A percentile compares a stretch with the other conserved stretches of the same genome.
Evolutionary conservation across 257 asterid species (phyloP).

Genomic region (Datura wrightii): DNA sequence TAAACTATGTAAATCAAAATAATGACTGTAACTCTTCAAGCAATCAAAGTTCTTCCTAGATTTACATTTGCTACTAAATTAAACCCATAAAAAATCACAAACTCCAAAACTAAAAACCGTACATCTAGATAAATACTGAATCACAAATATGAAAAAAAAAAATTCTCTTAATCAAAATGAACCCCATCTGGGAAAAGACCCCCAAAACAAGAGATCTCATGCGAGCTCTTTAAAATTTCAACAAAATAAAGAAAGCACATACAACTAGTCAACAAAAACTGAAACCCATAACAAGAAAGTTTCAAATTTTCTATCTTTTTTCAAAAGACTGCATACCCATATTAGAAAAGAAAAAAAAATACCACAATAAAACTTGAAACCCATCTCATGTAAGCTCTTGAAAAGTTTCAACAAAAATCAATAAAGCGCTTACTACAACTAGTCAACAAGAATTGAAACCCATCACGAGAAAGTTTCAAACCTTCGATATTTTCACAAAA

Average conservation of each 20-base stretch:
- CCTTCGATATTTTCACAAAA: conserved; percentile 35
- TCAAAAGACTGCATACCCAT: not conserved
- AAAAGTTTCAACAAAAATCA: conserved; percentile 30
- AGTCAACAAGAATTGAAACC: conserved; percentile 20
- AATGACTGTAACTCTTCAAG: not conserved
- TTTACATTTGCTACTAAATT: conserved; percentile 29
- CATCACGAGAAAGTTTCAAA: conserved; percentile 41
- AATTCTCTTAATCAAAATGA: not conserved
- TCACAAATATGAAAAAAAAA: not conserved
- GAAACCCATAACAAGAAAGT: conserved; percentile 41
- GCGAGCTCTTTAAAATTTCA: conserved; percentile 2
- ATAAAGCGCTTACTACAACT: not conserved
- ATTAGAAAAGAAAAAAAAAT: not conserved
- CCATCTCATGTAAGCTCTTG: not conserved
- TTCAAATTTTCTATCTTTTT: conserved; percentile 35
- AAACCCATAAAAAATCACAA: not conserved
- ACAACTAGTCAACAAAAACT: not conserved
- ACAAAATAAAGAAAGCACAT: conserved; percentile 27
- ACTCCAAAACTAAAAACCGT: not conserved
- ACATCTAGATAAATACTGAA: not conserved
- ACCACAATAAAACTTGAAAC: conserved; percentile 34
- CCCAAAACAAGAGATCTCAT: conserved; percentile 31
- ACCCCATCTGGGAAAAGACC: not conserved
- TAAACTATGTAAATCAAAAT: not conserved
- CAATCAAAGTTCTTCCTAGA: not conserved